These are phyloP conservation scores for Arxiozyma slooffiae DNA, from an alignment of 1,139 yeast species.

Conservation along the genomic window DNA sequence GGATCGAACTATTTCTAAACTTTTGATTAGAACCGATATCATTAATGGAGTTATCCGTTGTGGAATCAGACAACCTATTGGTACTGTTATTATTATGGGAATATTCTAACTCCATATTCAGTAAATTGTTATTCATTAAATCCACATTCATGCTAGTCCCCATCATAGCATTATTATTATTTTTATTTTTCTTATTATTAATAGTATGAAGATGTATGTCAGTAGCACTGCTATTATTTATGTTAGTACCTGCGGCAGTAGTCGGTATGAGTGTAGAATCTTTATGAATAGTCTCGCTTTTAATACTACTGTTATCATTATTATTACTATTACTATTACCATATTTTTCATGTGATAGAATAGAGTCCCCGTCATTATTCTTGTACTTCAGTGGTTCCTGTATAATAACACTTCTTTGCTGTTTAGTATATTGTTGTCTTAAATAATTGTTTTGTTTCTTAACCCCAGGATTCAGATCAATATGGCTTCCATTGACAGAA, in stretches of 20 bases:
- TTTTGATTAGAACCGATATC: background rate
- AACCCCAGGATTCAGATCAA: conserved; percentile 7
- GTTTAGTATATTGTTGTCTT: conserved; percentile 5
- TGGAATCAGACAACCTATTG: background rate
- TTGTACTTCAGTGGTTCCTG: conserved; percentile 13
- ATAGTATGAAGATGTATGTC: too few relatives aligned
- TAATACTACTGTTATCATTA: background rate
- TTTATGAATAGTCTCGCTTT: background rate
- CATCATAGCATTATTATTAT: conserved; percentile 8
- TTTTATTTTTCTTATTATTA: background rate
- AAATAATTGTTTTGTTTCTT: conserved; percentile 4
- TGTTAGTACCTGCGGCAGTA: conserved; percentile 7
- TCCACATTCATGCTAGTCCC: conserved; percentile 16
- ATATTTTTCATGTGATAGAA: background rate
- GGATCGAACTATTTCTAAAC: background rate
- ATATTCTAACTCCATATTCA: conserved; percentile 10
- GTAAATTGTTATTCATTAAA: conserved; percentile 22
- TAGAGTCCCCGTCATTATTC: background rate
- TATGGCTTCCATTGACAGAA: conserved; percentile 13
- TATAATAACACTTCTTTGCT: conserved; percentile 16
- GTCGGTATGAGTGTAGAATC: background rate
- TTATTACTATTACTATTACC: background rate
- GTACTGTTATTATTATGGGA: background rate
- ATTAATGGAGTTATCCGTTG: background rate
- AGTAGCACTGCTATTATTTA: background rate